Base-by-base conservation (phyloP, 495 filamentous ascomycete genomes). In the Massariosphaeria phaeospora region DNA sequence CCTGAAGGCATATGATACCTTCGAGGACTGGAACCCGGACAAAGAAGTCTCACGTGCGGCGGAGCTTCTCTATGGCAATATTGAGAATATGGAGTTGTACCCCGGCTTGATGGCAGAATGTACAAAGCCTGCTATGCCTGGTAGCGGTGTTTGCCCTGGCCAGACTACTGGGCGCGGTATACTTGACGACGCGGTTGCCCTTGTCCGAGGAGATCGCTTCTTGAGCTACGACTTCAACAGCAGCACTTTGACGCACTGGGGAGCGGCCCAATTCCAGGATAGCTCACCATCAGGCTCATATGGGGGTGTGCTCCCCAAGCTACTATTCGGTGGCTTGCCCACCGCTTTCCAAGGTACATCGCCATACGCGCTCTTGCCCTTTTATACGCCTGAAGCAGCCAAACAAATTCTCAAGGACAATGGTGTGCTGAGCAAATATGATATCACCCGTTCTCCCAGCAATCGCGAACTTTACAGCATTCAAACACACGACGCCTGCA, bases 351-450 rank as follows among this genome's bases (percentile, higher is more conserved):
- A 57, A 8, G 64, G 67, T 39, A 65, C 69, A n/a, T 72, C 70
- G n/a, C 27, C 67, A 9, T 72, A 71, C 54, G 70, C 50, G 11
- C 62, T 73, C 4, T 55, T 73, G 26, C 70, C 69, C 8, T 73
- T 73, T 52, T 73, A 73, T 36, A 73, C 68, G 1, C 71, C 71
- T 0, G 52, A 62, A 23, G 68, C 69, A 26, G 66, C 58, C 23
- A 81, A 79, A 66, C 79, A 77, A 1, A 67, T 78, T 31, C 26
- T 82, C 36, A 77, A 77, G 66, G 71, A 74, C 64, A 81, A 81
- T 58, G 72, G 66, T 34, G 69, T 66, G 4, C 51, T 69, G 24
- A 53, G 65, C 1, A 55, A 69, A 45, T 73, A 73, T 48, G 69
- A 73, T 47, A 21, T 67, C 2, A 45, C 58, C 36, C 26, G 69